Base-by-base conservation (phyloP, 768 basidiomycete genomes). In the Mycena amicta region DNA sequence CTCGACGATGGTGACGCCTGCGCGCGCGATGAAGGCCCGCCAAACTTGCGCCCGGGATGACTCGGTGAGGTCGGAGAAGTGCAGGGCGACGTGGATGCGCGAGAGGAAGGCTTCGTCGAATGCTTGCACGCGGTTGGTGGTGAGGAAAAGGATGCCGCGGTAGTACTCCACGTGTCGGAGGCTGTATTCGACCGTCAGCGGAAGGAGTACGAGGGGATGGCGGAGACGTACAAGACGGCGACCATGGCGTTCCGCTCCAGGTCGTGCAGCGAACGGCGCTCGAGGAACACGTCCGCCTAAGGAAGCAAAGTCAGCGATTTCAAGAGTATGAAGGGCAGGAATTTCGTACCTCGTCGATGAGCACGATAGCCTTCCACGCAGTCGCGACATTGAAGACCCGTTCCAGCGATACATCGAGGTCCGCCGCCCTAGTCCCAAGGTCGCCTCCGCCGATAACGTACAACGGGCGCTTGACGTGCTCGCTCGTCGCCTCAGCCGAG, bases 51-150 rank as follows among this genome's bases (percentile, higher is more conserved):
- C 73, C 60, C 82, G 80, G 12, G 84, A 83, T 20, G 76, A 73
- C 15, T 75, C 69, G 41, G 77, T 74, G 50, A 89, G 82, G 57
- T 85, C 81, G 57, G 76, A 72, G 76, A 87, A 88, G 70, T 85
- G 84, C 4, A 89, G 74, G 1, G 87, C 84, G 60, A 87, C 83
- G 67, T 85, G 85, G 64, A 85, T 84, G 54, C 86, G 83, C 18
- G 84, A 85, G 52, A 86, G 78, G 80, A 87, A 88, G 8, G 87
- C 87, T 60, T 84, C 84, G 66, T 88, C 86, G 70, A 87, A 86
- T 1, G 82, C 75, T 57, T 82, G 80, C 50, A 83, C 80, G 23
- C 82, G 75, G 59, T 84, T 84, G 23, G 82, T 83, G 37, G 83
- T 84, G 29, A 84, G 72, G 74, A 83, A 83, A 43, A 85, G 75